These are phyloP conservation scores for Pythium rishiriense DNA, from an alignment of 352 stramenopile genomes.

Conservation along the genomic window DNA sequence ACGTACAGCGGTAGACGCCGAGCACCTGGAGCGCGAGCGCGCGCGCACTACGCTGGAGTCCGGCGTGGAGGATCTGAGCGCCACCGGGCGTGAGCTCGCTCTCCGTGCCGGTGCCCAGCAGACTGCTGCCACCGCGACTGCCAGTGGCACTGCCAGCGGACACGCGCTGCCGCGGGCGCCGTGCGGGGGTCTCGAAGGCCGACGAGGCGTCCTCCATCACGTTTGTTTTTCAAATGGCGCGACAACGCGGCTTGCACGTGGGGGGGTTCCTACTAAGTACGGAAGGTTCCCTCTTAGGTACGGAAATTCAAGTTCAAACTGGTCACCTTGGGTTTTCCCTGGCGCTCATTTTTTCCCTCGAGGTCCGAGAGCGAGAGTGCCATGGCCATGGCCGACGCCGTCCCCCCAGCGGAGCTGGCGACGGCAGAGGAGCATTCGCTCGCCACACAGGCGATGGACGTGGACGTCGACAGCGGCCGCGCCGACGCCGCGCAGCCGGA, in stretches of 20 bases:
- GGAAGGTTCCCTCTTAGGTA: constrained; percentile 7
- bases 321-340: background rate
- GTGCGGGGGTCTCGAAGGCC: constrained; percentile 16
- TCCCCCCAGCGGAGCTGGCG: background rate
- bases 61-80: constrained; percentile 34
- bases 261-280: background rate
- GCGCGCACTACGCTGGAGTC: constrained; percentile 9
- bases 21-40: constrained; percentile 51
- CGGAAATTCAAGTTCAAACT: constrained; percentile 26
- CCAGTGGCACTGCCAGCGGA: background rate
- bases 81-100: constrained; percentile 42
- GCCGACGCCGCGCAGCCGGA: background rate
- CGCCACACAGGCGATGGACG: background rate
- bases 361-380: background rate
- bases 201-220: background rate
- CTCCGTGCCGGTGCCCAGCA: constrained; percentile 10
- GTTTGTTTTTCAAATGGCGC: background rate
- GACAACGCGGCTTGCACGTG: background rate
- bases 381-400: constrained; percentile 10
- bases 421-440: background rate
- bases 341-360: constrained; percentile 8
- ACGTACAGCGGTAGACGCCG: constrained; percentile 56
- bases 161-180: constrained; percentile 11
- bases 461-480: background rate
- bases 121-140: constrained; percentile 8